phyloP scores from a whole-genome alignment of 179 eudicot genomes.

The Gypsophila paniculata region DNA sequence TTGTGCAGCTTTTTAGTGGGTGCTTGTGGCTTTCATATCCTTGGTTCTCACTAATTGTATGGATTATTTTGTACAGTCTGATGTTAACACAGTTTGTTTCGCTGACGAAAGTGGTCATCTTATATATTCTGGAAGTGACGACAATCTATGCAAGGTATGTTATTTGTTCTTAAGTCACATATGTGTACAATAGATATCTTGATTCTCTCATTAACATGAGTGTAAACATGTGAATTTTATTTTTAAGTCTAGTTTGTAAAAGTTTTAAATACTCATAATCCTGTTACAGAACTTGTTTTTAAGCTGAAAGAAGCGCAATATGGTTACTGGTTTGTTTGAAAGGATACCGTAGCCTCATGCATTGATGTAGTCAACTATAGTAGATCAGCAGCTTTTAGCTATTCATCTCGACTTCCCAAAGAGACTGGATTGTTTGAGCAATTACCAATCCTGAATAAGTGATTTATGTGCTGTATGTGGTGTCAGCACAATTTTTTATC shows the following conservation, averaged over 20 bases:
- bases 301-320: neutral
- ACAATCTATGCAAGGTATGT: conserved; percentile 73
- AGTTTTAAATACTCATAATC: neutral
- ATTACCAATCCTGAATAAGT: neutral
- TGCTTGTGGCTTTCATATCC: conserved; percentile 6
- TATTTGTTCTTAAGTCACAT: neutral
- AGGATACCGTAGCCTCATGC: neutral
- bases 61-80: conserved; percentile 51
- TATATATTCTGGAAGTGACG: conserved; percentile 85
- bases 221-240: neutral
- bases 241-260: neutral
- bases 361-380: neutral
- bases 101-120: conserved; percentile 85
- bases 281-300: neutral
- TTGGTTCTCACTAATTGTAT: conserved; percentile 9
- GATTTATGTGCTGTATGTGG: neutral
- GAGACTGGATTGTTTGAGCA: neutral
- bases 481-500: neutral
- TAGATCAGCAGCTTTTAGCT: neutral
- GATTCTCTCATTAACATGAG: neutral
- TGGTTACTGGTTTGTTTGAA: neutral
- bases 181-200: neutral
- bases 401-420: neutral
- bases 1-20: conserved; percentile 1
- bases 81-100: conserved; percentile 89